Evolutionary conservation across 2,329 filamentous ascomycete species (phyloP).

Genomic region (Trichoderma asperellum): DNA sequence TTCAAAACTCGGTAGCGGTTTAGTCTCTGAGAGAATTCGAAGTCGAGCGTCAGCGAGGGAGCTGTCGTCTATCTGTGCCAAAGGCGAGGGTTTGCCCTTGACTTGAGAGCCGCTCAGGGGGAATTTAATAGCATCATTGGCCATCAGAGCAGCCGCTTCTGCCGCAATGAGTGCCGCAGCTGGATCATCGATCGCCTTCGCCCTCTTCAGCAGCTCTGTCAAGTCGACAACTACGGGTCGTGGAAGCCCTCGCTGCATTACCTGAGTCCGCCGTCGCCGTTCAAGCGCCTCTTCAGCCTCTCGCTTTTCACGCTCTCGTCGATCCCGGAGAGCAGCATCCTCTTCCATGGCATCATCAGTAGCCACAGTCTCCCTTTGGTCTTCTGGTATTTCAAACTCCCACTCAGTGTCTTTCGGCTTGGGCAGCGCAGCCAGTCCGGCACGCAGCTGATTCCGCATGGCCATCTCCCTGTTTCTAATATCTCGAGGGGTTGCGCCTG

Average conservation of each 20-base stretch:
- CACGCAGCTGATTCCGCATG: constrained; percentile 68
- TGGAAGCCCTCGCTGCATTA: constrained; percentile 84
- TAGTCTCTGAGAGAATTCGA: constrained; percentile 73
- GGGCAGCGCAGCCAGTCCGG: constrained; percentile 78
- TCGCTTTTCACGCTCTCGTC: constrained; percentile 71
- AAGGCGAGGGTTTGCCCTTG: constrained; percentile 60
- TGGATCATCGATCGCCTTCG: constrained; percentile 63
- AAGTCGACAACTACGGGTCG: constrained; percentile 76
- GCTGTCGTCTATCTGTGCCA: constrained; percentile 71
- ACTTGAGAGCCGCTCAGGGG: constrained; percentile 70
- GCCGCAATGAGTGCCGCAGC: constrained; percentile 71
- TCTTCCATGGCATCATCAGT: constrained; percentile 56
- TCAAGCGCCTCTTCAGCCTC: constrained; percentile 78
- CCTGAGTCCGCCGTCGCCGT: constrained; percentile 81
- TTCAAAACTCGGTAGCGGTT: constrained; percentile 51
- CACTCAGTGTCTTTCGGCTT: constrained; percentile 93
- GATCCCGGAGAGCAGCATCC: constrained; percentile 73
- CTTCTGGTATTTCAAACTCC: constrained; percentile 90
- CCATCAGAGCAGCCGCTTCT: constrained; percentile 80
- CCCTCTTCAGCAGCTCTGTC: constrained; percentile 65
- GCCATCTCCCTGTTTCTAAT: constrained; percentile 71
- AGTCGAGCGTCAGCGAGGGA: constrained; percentile 75
- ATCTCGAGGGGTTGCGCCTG: constrained; percentile 77
- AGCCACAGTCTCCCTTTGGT: constrained; percentile 64
- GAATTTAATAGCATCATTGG: constrained; percentile 77